A percentile compares a stretch with the other conserved stretches of the same genome.
phyloP scores from a whole-genome alignment of 768 basidiomycete species.

The Tulasnella sp. region DNA sequence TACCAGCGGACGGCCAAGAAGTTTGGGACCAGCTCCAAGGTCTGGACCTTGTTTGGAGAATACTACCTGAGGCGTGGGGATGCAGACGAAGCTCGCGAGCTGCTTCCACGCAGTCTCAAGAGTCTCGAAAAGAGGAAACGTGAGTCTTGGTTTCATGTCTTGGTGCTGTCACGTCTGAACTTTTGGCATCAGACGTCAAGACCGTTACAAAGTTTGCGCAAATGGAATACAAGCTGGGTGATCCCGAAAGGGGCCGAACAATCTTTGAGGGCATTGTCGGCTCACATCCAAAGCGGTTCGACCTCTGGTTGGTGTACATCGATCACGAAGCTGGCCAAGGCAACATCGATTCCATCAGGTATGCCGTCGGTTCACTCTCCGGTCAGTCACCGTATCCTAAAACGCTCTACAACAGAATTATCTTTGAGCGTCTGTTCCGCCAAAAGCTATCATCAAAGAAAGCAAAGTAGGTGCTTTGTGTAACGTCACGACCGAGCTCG shows the following conservation, averaged over 20 bases:
- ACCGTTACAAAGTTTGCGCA: slow-evolving; percentile 94
- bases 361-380: slow-evolving; percentile 29
- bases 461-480: slow-evolving; percentile 68
- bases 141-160: slow-evolving; percentile 42
- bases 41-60: slow-evolving; percentile 86
- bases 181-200: slow-evolving; percentile 70
- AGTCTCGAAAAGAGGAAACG: slow-evolving; percentile 92
- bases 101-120: slow-evolving; percentile 83
- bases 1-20: slow-evolving; percentile 87
- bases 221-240: slow-evolving; percentile 90
- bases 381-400: background rate
- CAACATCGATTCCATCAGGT: slow-evolving; percentile 78
- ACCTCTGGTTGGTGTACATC: slow-evolving; percentile 94
- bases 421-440: slow-evolving; percentile 81
- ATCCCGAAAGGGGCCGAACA: slow-evolving; percentile 90
- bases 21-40: slow-evolving; percentile 88
- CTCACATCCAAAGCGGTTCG: slow-evolving; percentile 91
- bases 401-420: slow-evolving; percentile 48
- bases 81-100: slow-evolving; percentile 73
- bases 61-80: slow-evolving; percentile 70
- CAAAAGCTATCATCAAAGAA: slow-evolving; percentile 91
- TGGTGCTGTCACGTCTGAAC: background rate
- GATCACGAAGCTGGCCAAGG: slow-evolving; percentile 86
- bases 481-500: slow-evolving; percentile 18
- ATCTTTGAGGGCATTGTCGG: slow-evolving; percentile 96